These are phyloP conservation scores for Scheffersomyces coipomensis DNA, from an alignment of 805 yeast genomes.

Conservation along the genomic window DNA sequence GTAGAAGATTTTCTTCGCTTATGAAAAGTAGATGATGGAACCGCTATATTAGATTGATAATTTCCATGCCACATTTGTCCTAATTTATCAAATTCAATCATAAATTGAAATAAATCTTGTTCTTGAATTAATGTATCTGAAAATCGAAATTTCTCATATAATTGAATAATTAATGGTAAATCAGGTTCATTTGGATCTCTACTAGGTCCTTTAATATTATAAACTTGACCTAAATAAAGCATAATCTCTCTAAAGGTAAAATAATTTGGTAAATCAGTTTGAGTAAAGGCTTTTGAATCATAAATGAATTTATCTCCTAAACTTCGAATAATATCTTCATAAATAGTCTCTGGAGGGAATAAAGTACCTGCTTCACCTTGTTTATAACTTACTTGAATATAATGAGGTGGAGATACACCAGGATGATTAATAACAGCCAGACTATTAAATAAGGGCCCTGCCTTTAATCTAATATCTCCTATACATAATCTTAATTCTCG, in stretches of 20 bases:
- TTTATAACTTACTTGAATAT: conserved; percentile 32
- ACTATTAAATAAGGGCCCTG: conserved; percentile 33
- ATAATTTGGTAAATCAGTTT: conserved; percentile 34
- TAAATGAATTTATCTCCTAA: conserved; percentile 58
- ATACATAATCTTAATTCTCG: conserved; percentile 23
- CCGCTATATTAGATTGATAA: conserved; percentile 11
- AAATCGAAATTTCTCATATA: conserved; percentile 69
- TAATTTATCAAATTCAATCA: conserved; percentile 34
- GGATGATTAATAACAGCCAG: conserved; percentile 29
- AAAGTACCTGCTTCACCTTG: conserved; percentile 13
- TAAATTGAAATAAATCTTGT: conserved; percentile 57
- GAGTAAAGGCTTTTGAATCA: conserved; percentile 39
- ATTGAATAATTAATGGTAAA: conserved; percentile 26
- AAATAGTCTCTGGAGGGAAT: conserved; percentile 27
- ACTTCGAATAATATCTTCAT: conserved; percentile 59
- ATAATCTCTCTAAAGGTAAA: conserved; percentile 43
- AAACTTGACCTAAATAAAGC: conserved; percentile 24
- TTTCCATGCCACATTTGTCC: conserved; percentile 12
- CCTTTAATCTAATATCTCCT: conserved; percentile 26
- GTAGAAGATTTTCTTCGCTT: background rate
- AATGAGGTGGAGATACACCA: conserved; percentile 41
- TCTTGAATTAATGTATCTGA: conserved; percentile 61
- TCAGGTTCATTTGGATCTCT: conserved; percentile 9
- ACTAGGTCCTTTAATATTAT: conserved; percentile 4
- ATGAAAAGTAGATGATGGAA: background rate